Conservation (phyloP, 2,329 filamentous ascomycete species). For the Xylaria sp. region DNA sequence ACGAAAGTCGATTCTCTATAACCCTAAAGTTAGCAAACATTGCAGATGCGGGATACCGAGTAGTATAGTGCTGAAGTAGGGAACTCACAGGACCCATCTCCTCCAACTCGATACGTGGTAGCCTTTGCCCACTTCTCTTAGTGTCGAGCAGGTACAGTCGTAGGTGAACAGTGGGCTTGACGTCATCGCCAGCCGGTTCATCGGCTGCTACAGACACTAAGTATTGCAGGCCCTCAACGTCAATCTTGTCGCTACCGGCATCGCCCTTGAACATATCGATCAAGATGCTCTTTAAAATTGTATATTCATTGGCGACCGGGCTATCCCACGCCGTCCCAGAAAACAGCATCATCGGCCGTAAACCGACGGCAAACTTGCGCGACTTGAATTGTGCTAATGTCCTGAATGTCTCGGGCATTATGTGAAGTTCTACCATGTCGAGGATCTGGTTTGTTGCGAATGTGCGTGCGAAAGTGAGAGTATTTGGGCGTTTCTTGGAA, state of each 20-base stretch:
- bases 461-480: constrained; percentile 82
- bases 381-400: constrained; percentile 80
- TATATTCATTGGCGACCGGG: constrained; percentile 81
- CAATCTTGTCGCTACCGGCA: constrained; percentile 78
- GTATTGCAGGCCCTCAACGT: constrained; percentile 95
- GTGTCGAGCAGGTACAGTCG: constrained; percentile 89
- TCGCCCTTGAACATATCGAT: constrained; percentile 92
- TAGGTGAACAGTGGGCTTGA: constrained; percentile 70
- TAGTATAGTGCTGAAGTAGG: not conserved
- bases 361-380: constrained; percentile 78
- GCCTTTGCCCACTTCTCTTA: constrained; percentile 84
- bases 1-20: constrained; percentile 65
- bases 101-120: constrained; percentile 92
- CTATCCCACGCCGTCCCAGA: constrained; percentile 88
- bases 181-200: constrained; percentile 63
- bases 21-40: constrained; percentile 20
- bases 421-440: constrained; percentile 92
- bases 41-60: not conserved
- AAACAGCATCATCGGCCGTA: constrained; percentile 93
- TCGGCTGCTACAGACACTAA: constrained; percentile 84
- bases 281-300: constrained; percentile 86
- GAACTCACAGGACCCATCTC: constrained; percentile 90
- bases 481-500: constrained; percentile 95
- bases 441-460: constrained; percentile 84
- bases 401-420: constrained; percentile 79